These are phyloP conservation scores for Pseudogymnoascus sp. DNA, from an alignment of 2,329 filamentous ascomycete genomes.

Conservation along the genomic window DNA sequence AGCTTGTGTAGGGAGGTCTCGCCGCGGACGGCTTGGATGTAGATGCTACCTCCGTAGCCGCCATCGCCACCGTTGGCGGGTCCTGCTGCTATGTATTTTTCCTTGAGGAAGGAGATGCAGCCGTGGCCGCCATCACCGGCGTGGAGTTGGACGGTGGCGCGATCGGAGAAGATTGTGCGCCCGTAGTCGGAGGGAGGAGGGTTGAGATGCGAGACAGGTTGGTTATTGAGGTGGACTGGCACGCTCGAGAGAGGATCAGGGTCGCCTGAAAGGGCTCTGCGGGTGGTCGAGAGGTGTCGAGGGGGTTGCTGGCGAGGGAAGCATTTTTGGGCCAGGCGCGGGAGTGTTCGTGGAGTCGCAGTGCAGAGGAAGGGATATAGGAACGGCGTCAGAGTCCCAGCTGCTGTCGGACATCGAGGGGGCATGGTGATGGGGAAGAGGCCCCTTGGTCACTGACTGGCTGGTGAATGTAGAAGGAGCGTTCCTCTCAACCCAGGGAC, in stretches of 20 bases:
- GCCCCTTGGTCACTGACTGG: background rate
- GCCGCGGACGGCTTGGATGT: slow-evolving; percentile 85
- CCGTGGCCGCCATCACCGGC: slow-evolving; percentile 82
- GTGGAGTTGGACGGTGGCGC: slow-evolving; percentile 68
- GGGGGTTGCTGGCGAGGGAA: background rate
- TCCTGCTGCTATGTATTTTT: slow-evolving; percentile 81
- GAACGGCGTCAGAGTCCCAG: slow-evolving; percentile 28
- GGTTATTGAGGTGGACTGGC: slow-evolving; percentile 3
- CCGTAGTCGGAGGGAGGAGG: slow-evolving; percentile 80
- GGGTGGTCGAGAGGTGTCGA: background rate
- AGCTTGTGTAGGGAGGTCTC: slow-evolving; percentile 93
- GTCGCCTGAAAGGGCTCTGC: background rate
- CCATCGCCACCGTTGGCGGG: slow-evolving; percentile 94
- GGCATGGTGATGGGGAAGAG: slow-evolving; percentile 21
- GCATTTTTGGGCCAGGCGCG: background rate
- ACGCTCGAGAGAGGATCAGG: background rate
- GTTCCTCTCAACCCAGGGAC: background rate
- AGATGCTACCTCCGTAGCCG: slow-evolving; percentile 83
- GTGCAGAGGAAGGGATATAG: slow-evolving; percentile 28
- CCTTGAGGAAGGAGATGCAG: slow-evolving; percentile 88
- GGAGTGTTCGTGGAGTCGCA: background rate
- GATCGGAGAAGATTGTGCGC: slow-evolving; percentile 76
- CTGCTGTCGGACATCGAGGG: slow-evolving; percentile 24
- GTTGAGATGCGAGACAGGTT: slow-evolving; percentile 55
- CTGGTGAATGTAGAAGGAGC: background rate